Evolutionary conservation across 2,329 filamentous ascomycete genomes (phyloP).

Genomic region (Aphanocladium album): DNA sequence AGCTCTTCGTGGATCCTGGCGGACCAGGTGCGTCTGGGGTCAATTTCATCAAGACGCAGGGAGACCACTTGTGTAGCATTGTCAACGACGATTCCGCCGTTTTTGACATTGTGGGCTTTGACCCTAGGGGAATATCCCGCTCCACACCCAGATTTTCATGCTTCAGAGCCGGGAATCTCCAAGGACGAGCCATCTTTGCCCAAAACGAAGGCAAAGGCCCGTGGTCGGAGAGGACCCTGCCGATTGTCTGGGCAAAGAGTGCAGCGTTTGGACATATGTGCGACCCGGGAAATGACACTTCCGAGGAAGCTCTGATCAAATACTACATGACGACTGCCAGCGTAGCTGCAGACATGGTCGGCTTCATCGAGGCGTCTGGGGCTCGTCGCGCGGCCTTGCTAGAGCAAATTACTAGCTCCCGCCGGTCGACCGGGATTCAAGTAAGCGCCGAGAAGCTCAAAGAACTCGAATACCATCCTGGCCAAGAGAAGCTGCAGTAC

Average conservation of each 20-base stretch:
- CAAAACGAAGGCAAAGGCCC: neutral
- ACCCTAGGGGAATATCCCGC: conserved; percentile 37
- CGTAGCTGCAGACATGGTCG: conserved; percentile 39
- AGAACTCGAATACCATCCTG: neutral
- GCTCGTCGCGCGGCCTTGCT: neutral
- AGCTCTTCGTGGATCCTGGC: conserved; percentile 40
- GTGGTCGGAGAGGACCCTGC: neutral
- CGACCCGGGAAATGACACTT: neutral
- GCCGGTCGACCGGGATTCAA: no score
- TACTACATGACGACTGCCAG: conserved; percentile 5
- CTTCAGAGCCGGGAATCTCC: neutral
- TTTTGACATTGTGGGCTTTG: conserved; percentile 36
- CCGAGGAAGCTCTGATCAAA: neutral
- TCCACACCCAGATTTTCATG: conserved; percentile 27
- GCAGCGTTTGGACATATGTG: neutral
- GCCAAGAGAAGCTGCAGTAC: conserved; percentile 36
- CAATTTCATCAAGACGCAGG: conserved; percentile 20
- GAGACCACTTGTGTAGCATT: conserved; percentile 23
- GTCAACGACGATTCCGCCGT: neutral
- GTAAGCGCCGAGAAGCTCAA: neutral
- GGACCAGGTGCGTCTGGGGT: conserved; percentile 40
- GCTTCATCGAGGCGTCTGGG: neutral
- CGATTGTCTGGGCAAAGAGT: neutral
- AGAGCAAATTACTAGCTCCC: no score
- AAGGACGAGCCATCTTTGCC: neutral